Percentiles rank a stretch among this genome's conserved stretches.
Evolutionary conservation across 768 basidiomycete genomes (phyloP).

Genomic region (Collybiopsis luxurians): DNA sequence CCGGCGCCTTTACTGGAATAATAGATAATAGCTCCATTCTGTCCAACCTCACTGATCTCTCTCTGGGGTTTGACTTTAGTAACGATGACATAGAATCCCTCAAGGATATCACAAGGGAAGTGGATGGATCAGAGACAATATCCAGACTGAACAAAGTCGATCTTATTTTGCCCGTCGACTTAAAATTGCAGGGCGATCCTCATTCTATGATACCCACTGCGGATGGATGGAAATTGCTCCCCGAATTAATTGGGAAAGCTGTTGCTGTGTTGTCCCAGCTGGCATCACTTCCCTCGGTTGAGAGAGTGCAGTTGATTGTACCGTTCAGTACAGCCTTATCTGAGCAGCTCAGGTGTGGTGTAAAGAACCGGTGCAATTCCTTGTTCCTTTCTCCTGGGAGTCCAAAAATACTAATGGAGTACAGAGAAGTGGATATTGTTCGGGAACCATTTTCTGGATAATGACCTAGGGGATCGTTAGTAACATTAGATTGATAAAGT

Average conservation of each 20-base stretch:
- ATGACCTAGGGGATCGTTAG: no score
- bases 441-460: no score
- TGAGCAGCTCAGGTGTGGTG: neutral
- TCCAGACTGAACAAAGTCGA: neutral
- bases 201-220: no score
- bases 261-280: neutral
- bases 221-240: no score
- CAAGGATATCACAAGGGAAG: neutral
- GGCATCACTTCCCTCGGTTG: neutral
- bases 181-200: neutral
- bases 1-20: neutral
- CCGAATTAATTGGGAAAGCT: no score
- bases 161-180: neutral
- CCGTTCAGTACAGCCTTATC: neutral
- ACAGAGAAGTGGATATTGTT: no score
- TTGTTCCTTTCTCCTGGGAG: no score
- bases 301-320: neutral
- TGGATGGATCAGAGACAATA: neutral
- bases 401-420: no score
- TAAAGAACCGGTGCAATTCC: neutral
- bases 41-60: neutral
- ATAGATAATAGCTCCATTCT: neutral
- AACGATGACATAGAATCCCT: neutral
- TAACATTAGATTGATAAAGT: no score
- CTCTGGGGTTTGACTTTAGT: neutral